Evolutionary conservation across 164 flowering plant species (phyloP), one percentile per base, ranked within the genome.

Genomic region (Warburgia ugandensis): DNA sequence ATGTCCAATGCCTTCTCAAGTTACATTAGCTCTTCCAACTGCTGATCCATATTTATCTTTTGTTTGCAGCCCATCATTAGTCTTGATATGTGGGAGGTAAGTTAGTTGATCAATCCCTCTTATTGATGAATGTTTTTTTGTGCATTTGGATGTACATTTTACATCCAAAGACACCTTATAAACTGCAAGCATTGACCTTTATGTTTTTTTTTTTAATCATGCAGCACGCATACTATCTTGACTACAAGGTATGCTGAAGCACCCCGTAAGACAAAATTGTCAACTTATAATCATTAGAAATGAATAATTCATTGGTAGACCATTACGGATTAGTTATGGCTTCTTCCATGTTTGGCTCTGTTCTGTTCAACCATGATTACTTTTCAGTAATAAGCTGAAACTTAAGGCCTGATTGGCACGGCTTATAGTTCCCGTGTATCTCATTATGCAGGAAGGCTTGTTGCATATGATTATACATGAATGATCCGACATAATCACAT

Each of bases 31-130:
- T 37, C 41, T 25, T 25, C 48, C n/a, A 10, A 25, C n/a, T 45
- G 11, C 31, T 25, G 4, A 27, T 1, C 14, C 29, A 14, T n/a
- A n/a, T n/a, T 26, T 26, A n/a, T 26, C 6, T 43, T 45, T 55
- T 26, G 63, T 31, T 29, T 76, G 80, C 91, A 92, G 99, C 99
- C 96, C 10, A 73, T 92, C 42, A 66, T 82, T 63, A 31, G 71
- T 66, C 66, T 91, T 69, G 96, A 87, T 65, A 54, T 85, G 83
- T 91, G 96, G 98, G 98, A 91, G 83, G 97, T 90, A 63, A 28
- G 50, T 44, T 43, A 13, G 12, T 8, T 3, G 3, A 10, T 27
- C 17, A 22, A 22, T 33, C 26, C 36, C 21, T 44, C 29, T 33
- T 5, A 1, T 14, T 22, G 2, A 4, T 3, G 11, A 4, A 43